Percentiles rank a stretch among this genome's conserved stretches.
phyloP scores from a whole-genome alignment of 441 rosid genomes.

The Adansonia madagascariensis region DNA sequence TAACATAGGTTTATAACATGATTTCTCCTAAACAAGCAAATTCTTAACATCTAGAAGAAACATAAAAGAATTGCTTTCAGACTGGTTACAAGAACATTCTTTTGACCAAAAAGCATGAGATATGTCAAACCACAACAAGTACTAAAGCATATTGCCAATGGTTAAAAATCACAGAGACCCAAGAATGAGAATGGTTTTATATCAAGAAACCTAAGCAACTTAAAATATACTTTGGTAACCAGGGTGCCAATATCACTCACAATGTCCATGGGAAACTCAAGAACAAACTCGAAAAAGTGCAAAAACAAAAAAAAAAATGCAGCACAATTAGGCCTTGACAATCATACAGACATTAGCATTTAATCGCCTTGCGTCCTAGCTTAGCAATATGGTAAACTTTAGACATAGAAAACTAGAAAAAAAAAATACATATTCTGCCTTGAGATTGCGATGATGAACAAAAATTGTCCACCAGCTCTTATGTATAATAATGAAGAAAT shows the following conservation, averaged over 20 bases:
- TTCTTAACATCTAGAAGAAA: neutral
- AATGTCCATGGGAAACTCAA: neutral
- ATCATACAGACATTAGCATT: no score
- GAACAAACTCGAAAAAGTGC: neutral
- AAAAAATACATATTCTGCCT: neutral
- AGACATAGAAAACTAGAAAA: slow-evolving; percentile 7
- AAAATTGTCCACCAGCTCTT: neutral
- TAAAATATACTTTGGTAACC: neutral
- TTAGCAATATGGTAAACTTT: neutral
- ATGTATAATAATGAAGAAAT: neutral
- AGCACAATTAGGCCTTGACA: no score
- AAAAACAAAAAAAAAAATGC: neutral
- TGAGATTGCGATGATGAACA: neutral
- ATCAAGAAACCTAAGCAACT: neutral
- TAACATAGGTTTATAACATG: neutral
- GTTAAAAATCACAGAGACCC: neutral
- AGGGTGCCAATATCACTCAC: neutral
- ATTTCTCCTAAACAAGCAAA: slow-evolving; percentile 6
- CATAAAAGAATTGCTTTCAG: neutral
- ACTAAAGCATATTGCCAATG: neutral
- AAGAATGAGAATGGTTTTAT: neutral
- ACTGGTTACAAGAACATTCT: neutral
- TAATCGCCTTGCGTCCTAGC: neutral
- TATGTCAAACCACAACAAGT: neutral
- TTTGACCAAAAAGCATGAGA: neutral